phyloP scores from a whole-genome alignment of 1,139 yeast species.

The Fermentozyma sake region DNA sequence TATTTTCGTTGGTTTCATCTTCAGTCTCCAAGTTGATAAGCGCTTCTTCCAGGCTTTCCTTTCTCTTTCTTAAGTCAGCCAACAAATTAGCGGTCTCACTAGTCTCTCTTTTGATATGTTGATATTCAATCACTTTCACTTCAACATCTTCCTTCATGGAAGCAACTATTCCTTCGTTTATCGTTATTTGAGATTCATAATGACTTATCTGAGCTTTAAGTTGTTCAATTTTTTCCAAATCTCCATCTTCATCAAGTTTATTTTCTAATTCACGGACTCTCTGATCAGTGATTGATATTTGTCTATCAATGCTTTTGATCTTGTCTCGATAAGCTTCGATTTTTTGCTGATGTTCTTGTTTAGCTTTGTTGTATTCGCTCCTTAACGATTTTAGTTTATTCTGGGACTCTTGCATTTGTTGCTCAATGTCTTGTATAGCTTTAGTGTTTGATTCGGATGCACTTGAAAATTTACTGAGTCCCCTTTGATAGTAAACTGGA shows the following conservation, averaged over 20 bases:
- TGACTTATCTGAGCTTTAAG: conserved; percentile 29
- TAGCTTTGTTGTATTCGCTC: conserved; percentile 10
- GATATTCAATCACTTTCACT: conserved; percentile 9
- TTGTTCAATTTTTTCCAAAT: conserved; percentile 27
- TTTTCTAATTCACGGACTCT: conserved; percentile 21
- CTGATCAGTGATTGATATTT: conserved; percentile 14
- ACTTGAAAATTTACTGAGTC: conserved; percentile 26
- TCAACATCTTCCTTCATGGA: conserved; percentile 26
- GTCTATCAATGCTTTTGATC: conserved; percentile 5
- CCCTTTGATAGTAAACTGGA: conserved; percentile 46
- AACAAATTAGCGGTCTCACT: conserved; percentile 8
- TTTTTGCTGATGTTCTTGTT: conserved; percentile 5
- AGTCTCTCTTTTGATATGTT: conserved; percentile 6
- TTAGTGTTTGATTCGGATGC: conserved; percentile 12
- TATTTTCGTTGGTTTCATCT: conserved; percentile 9
- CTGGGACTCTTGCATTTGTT: conserved; percentile 9
- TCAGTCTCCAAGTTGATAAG: conserved; percentile 11
- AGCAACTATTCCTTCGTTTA: conserved; percentile 23
- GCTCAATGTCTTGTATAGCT: conserved; percentile 6
- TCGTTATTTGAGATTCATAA: conserved; percentile 20
- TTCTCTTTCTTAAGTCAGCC: conserved; percentile 3
- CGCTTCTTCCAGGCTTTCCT: conserved; percentile 6
- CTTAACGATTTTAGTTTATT: conserved; percentile 15
- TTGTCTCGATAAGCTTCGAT: conserved; percentile 5
- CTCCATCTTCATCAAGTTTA: conserved; percentile 32